Evolutionary conservation across 352 stramenopile genomes (phyloP).

Genomic region (Pythium sp.): DNA sequence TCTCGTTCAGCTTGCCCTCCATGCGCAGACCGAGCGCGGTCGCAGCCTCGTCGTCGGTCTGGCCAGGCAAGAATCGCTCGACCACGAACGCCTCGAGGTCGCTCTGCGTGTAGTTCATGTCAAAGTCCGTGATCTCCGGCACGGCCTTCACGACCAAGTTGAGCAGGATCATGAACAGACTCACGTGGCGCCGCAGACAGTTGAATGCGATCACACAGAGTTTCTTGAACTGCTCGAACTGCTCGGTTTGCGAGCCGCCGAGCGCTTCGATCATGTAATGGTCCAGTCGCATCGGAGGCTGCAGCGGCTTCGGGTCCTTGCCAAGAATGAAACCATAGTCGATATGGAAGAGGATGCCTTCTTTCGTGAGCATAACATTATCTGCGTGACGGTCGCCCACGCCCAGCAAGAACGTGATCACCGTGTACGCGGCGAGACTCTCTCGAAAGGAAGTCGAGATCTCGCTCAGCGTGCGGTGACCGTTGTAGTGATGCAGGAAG

Average conservation of each 20-base stretch:
- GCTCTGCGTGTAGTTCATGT: slow-evolving; percentile 80
- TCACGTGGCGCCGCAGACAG: slow-evolving; percentile 81
- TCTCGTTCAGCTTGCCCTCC: slow-evolving; percentile 86
- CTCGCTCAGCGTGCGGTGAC: slow-evolving; percentile 79
- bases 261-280: slow-evolving; percentile 89
- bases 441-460: slow-evolving; percentile 85
- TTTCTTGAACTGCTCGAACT: slow-evolving; percentile 87
- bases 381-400: slow-evolving; percentile 98
- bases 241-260: slow-evolving; percentile 66
- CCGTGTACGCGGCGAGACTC: slow-evolving; percentile 97
- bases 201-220: slow-evolving; percentile 88
- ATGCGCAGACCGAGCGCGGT: slow-evolving; percentile 80
- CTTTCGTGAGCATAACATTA: slow-evolving; percentile 98
- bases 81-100: slow-evolving; percentile 83
- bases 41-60: slow-evolving; percentile 79
- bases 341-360: slow-evolving; percentile 99
- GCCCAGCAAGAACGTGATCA: slow-evolving; percentile 99
- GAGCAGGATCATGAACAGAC: slow-evolving; percentile 86
- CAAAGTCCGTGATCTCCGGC: slow-evolving; percentile 85
- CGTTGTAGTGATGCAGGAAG: slow-evolving; percentile 85
- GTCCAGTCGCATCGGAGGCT: slow-evolving; percentile 96
- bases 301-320: slow-evolving; percentile 97
- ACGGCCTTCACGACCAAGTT: slow-evolving; percentile 79
- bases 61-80: slow-evolving; percentile 76
- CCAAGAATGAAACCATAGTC: slow-evolving; percentile 99